A percentile compares a stretch with the other conserved stretches of the same genome.
phyloP scores from a whole-genome alignment of 2,329 filamentous ascomycete genomes.

The Exophiala aquamarina region DNA sequence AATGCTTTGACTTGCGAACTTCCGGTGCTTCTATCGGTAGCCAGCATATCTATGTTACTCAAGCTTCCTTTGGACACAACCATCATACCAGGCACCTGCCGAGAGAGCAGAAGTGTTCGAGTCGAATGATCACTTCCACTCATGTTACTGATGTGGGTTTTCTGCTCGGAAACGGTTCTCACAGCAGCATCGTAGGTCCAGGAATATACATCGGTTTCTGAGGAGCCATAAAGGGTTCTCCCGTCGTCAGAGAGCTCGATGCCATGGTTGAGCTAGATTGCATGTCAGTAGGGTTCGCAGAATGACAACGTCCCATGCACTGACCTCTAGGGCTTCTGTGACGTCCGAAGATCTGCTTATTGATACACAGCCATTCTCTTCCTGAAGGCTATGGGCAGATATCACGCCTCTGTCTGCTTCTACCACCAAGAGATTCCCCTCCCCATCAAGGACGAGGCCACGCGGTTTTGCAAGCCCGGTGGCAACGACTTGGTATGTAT shows the following conservation, averaged over 20 bases:
- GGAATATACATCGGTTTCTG: slow-evolving; percentile 57
- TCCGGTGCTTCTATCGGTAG: slow-evolving; percentile 54
- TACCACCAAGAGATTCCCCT: slow-evolving; percentile 51
- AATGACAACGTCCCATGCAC: slow-evolving; percentile 6
- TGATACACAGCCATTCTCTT: slow-evolving; percentile 34
- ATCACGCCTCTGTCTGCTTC: slow-evolving; percentile 40
- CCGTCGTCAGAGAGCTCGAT: slow-evolving; percentile 51
- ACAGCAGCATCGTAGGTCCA: slow-evolving; percentile 64
- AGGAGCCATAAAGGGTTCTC: slow-evolving; percentile 56
- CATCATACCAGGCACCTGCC: slow-evolving; percentile 55
- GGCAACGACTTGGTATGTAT: slow-evolving; percentile 45
- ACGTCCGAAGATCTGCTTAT: slow-evolving; percentile 22
- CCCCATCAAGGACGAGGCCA: slow-evolving; percentile 48
- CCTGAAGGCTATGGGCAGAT: slow-evolving; percentile 38
- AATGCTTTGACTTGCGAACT: slow-evolving; percentile 68
- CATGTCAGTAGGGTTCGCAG: slow-evolving; percentile 6
- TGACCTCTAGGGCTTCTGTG: slow-evolving; percentile 18
- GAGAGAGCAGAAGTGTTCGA: slow-evolving; percentile 65
- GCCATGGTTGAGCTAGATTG: slow-evolving; percentile 48
- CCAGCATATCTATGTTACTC: slow-evolving; percentile 60
- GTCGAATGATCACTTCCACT: slow-evolving; percentile 61
- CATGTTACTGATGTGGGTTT: slow-evolving; percentile 64
- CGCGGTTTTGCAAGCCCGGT: slow-evolving; percentile 46
- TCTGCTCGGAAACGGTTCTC: slow-evolving; percentile 47
- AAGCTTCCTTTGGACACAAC: slow-evolving; percentile 66